Conservation (phyloP, 1,284 basidiomycete species). For the Puccinia novopanici region DNA sequence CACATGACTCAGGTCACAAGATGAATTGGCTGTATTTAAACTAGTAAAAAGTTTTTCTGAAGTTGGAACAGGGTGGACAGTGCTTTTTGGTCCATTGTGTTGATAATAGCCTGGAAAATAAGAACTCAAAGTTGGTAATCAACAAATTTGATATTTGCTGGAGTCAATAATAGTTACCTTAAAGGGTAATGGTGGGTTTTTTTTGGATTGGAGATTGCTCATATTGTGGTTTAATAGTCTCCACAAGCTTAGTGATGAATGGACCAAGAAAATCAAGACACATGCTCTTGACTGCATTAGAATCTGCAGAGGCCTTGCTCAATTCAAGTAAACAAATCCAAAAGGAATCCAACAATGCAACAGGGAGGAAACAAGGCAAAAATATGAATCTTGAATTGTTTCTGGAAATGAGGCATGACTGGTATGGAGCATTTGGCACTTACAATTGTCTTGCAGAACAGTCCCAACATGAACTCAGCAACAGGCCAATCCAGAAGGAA, state of each 20-base stretch:
- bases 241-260: constrained; percentile 30
- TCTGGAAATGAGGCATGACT: neutral
- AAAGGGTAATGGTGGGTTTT: constrained; percentile 10
- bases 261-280: constrained; percentile 48
- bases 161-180: constrained; percentile 12
- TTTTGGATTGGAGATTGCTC: neutral
- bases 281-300: constrained; percentile 37
- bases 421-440: constrained; percentile 11
- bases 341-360: neutral
- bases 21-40: constrained; percentile 1
- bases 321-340: constrained; percentile 42
- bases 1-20: constrained; percentile 28
- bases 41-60: constrained; percentile 25
- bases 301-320: constrained; percentile 26
- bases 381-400: neutral
- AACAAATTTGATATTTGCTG: neutral
- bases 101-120: constrained; percentile 31
- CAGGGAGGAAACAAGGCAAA: constrained; percentile 10
- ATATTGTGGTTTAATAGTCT: neutral
- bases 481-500: constrained; percentile 48
- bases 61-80: constrained; percentile 23
- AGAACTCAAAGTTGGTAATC: neutral
- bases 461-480: constrained; percentile 44
- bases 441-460: constrained; percentile 49
- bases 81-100: constrained; percentile 3